phyloP scores from a whole-genome alignment of 1,284 basidiomycete genomes.

The Exsudoporus floridanus region DNA sequence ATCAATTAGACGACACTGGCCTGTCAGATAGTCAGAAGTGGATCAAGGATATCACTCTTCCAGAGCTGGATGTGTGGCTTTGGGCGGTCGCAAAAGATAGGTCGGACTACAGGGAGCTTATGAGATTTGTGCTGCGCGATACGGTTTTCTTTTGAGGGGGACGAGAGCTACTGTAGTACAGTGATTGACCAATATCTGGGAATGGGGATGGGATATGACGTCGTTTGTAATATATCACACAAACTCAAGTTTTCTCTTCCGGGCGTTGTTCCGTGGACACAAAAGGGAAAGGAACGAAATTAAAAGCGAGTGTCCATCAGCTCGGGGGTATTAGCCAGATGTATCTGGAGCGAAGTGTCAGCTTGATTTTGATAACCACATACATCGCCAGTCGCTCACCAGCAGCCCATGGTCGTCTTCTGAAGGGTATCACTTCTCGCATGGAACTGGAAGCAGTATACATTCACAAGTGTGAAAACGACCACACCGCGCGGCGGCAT shows the following conservation, averaged over 20 bases:
- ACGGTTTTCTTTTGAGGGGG: slow-evolving; percentile 60
- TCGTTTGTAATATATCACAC: slow-evolving; percentile 2
- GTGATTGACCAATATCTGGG: slow-evolving; percentile 1
- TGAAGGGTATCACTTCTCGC: slow-evolving; percentile 9
- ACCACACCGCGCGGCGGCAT: slow-evolving; percentile 10
- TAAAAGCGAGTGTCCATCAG: slow-evolving; percentile 8
- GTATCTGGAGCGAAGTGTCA: slow-evolving; percentile 10
- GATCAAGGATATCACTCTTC: slow-evolving; percentile 57
- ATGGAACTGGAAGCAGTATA: slow-evolving; percentile 13
- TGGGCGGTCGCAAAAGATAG: slow-evolving; percentile 77
- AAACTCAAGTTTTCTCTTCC: neutral
- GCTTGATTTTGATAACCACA: slow-evolving; percentile 15
- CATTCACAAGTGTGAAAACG: slow-evolving; percentile 8
- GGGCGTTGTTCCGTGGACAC: slow-evolving; percentile 1
- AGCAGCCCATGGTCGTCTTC: slow-evolving; percentile 1
- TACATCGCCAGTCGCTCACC: slow-evolving; percentile 5
- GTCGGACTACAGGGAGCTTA: slow-evolving; percentile 60
- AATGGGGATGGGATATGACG: slow-evolving; percentile 6
- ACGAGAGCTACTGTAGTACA: neutral
- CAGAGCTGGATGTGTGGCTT: slow-evolving; percentile 71
- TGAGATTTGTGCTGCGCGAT: slow-evolving; percentile 60
- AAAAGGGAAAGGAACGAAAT: slow-evolving; percentile 5
- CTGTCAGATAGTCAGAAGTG: slow-evolving; percentile 41
- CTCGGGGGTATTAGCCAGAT: slow-evolving; percentile 2
- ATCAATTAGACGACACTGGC: slow-evolving; percentile 38